phyloP scores from a whole-genome alignment of 2,329 filamentous ascomycete species.

The Neurospora crassa region DNA sequence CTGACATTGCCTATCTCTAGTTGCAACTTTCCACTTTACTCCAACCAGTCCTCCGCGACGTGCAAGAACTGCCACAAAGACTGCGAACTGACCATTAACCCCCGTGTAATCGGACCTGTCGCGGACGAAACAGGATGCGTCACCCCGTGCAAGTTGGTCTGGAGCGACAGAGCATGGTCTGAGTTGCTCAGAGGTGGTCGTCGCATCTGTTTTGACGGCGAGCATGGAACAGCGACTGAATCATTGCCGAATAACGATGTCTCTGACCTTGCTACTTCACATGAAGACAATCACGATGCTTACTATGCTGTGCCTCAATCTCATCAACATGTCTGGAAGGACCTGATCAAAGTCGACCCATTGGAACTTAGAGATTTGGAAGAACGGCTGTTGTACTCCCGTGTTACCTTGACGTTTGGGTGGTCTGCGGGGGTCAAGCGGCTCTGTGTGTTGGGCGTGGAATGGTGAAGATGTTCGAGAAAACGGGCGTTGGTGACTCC shows the following conservation, averaged over 20 bases:
- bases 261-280: not conserved
- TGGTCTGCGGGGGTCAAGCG: conserved; percentile 33
- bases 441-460: conserved; percentile 32
- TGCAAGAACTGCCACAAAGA: conserved; percentile 29
- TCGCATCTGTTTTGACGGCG: not conserved
- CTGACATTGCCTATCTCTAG: conserved; percentile 18
- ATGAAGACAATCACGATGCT: not conserved
- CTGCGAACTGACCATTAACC: conserved; percentile 27
- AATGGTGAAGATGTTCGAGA: conserved; percentile 23
- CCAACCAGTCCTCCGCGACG: conserved; percentile 31
- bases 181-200: conserved; percentile 23
- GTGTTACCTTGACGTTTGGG: conserved; percentile 45
- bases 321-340: conserved; percentile 4
- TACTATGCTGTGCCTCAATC: not conserved
- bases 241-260: not conserved
- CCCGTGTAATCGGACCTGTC: conserved; percentile 29
- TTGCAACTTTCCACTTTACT: conserved; percentile 44
- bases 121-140: conserved; percentile 48
- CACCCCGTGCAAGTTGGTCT: conserved; percentile 39
- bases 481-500: not conserved
- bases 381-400: conserved; percentile 38
- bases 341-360: conserved; percentile 19
- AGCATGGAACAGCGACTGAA: not conserved
- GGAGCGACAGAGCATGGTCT: conserved; percentile 43
- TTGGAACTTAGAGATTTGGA: conserved; percentile 39